Percentiles rank a stretch among this genome's conserved stretches.
These are phyloP conservation scores for Talaromyces pinophilus DNA, from an alignment of 2,329 filamentous ascomycete genomes.

Conservation along the genomic window DNA sequence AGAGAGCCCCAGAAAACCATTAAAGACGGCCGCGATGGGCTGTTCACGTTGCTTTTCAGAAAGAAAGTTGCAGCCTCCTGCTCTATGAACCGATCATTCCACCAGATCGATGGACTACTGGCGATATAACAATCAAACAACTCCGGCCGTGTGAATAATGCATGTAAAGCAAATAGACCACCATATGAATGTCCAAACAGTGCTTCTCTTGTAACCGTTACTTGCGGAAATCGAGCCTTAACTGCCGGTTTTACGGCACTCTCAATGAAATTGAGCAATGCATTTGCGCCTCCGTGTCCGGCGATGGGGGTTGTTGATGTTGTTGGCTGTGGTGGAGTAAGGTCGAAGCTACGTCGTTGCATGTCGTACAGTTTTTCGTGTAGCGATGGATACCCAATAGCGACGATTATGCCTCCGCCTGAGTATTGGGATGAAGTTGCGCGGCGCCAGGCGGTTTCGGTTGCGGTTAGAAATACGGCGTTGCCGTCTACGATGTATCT, in stretches of 20 bases:
- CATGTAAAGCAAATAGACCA: neutral
- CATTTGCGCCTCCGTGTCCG: neutral
- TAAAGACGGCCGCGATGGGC: neutral
- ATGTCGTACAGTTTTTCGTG: neutral
- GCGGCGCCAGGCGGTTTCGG: neutral
- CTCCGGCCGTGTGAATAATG: neutral
- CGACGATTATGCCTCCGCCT: neutral
- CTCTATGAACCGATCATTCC: neutral
- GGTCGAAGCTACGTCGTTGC: neutral
- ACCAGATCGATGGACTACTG: constrained; percentile 4
- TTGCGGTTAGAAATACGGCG: neutral
- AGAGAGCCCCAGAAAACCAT: neutral
- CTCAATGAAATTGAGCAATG: neutral
- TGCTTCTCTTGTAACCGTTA: neutral
- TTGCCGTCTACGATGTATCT: neutral
- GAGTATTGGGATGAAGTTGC: neutral
- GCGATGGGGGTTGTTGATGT: neutral
- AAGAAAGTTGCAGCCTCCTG: neutral
- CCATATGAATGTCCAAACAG: constrained; percentile 13
- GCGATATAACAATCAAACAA: constrained; percentile 5
- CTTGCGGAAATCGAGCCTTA: neutral
- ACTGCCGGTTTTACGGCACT: neutral
- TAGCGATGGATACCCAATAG: neutral
- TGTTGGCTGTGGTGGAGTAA: neutral
- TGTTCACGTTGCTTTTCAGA: neutral